Base-by-base conservation (phyloP, 345 rosid genomes). In the Raphanus sativus region DNA sequence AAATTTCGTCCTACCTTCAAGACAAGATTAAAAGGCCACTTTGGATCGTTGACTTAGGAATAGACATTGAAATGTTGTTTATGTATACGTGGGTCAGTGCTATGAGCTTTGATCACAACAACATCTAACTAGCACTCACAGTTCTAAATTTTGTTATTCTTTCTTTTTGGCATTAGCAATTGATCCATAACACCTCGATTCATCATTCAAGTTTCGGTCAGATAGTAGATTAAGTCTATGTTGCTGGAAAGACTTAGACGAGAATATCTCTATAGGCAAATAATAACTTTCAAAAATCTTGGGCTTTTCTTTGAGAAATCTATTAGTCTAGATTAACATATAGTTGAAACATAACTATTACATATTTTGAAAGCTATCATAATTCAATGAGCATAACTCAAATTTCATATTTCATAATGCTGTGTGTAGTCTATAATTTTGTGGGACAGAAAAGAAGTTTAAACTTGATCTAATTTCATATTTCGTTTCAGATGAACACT, bases 41-140 rank as follows among this genome's bases (percentile, higher is more conserved):
- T 36, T 54, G 33, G 71, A 30, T 65, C 52, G 76, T 78, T 78
- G 73, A 78, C 81, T 66, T 33, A 34, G 8, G 33, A 67, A 48
- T 32, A 78, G 77, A 78, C 81, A 52, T 62, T 8, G 26, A 70
- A 15, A 15, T 36, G 9, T 54, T 70, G 16, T 58, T 65, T 24
- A 38, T 56, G 1, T 69, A 7, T 60, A 7, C 48, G 50, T 68
- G 17, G 17, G 73, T 16, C 66, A 74, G 67, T 17, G 62, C 45
- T 62, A 8, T 13, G 11, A 30, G 21, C 55, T 45, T 16, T 54
- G 8, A 24, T 64, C 33, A 24, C 60, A 13, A 4, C n/a, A n/a
- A n/a, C 64, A 60, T 48, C 54, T 48, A 26, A 28, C 10, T 45
- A n/a, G 11, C 24, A 67, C 8, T 12, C 15, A 11, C 16, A 28